phyloP scores from a whole-genome alignment of 345 rosid genomes.

The Cardamine occulta region DNA sequence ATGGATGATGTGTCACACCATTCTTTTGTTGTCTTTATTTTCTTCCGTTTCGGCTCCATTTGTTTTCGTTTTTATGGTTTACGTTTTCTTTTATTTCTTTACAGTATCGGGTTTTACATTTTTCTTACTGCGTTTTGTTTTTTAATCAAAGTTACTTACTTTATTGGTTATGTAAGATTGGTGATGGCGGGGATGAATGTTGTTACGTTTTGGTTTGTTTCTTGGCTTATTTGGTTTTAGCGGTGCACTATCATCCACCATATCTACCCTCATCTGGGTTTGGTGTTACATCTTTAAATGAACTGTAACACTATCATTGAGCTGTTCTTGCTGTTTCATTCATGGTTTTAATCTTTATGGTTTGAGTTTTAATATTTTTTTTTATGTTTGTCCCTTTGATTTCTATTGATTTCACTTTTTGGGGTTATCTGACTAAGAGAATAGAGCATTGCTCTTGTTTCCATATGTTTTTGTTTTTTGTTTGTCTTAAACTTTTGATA shows the following conservation, averaged over 20 bases:
- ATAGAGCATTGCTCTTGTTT: slow-evolving; percentile 7
- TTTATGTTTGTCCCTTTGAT: slow-evolving; percentile 20
- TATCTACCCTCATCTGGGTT: slow-evolving; percentile 10
- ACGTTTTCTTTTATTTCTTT: not conserved
- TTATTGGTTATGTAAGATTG: slow-evolving; percentile 1
- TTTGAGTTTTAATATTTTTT: slow-evolving; percentile 6
- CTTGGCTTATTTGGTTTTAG: slow-evolving; percentile 29
- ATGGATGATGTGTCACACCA: not conserved
- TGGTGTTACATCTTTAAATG: not conserved
- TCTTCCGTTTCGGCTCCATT: not conserved
- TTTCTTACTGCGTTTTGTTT: slow-evolving; percentile 12
- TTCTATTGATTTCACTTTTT: slow-evolving; percentile 15
- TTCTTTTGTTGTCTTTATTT: slow-evolving; percentile 23
- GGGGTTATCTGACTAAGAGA: slow-evolving; percentile 1
- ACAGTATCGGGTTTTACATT: not conserved
- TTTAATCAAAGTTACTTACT: not conserved
- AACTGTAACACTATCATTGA: not conserved
- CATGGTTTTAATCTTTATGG: slow-evolving; percentile 9
- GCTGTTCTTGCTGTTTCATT: slow-evolving; percentile 2
- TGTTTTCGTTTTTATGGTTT: slow-evolving; percentile 20
- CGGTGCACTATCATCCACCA: not conserved
- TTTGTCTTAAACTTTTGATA: slow-evolving; percentile 27
- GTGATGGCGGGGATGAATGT: not conserved
- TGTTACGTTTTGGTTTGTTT: not conserved
- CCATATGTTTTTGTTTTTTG: not conserved